Percentiles rank a stretch among this genome's conserved stretches.
Evolutionary conservation across 345 rosid genomes (phyloP).

Genomic region (Laguncularia racemosa): DNA sequence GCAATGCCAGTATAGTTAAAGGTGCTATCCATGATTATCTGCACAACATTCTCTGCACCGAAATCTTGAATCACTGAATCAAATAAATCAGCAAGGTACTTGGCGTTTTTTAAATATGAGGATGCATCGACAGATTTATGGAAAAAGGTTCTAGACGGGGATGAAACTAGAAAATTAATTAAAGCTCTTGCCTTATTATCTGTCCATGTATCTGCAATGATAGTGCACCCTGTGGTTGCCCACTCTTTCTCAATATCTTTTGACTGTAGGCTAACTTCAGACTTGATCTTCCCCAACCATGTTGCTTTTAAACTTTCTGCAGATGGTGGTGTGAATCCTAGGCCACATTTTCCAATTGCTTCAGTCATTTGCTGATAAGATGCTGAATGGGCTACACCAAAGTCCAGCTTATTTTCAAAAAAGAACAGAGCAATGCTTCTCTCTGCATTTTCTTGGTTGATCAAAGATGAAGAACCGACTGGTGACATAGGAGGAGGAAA

Average conservation of each 20-base stretch:
- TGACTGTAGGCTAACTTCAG: conserved; percentile 47
- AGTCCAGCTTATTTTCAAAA: conserved; percentile 75
- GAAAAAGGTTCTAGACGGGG: conserved; percentile 70
- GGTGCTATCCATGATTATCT: conserved; percentile 66
- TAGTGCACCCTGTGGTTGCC: conserved; percentile 71
- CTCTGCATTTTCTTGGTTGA: conserved; percentile 53
- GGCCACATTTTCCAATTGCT: conserved; percentile 54
- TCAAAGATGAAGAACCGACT: conserved; percentile 20
- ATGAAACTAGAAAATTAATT: conserved; percentile 74
- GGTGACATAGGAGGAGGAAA: conserved; percentile 28
- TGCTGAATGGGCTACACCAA: conserved; percentile 55
- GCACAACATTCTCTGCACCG: conserved; percentile 76
- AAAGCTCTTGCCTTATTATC: conserved; percentile 81
- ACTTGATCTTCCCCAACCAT: conserved; percentile 56
- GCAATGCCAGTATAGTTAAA: conserved; percentile 60
- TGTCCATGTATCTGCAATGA: conserved; percentile 76
- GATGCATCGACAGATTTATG: conserved; percentile 84
- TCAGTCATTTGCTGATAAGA: conserved; percentile 69
- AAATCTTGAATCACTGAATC: conserved; percentile 74
- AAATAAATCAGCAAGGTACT: conserved; percentile 66
- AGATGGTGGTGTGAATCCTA: conserved; percentile 49
- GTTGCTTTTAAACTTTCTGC: conserved; percentile 45
- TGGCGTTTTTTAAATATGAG: conserved; percentile 62
- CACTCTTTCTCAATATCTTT: conserved; percentile 74
- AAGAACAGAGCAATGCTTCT: conserved; percentile 75